These are phyloP conservation scores for Botrytis byssoidea DNA, from an alignment of 2,329 filamentous ascomycete species.

Conservation along the genomic window DNA sequence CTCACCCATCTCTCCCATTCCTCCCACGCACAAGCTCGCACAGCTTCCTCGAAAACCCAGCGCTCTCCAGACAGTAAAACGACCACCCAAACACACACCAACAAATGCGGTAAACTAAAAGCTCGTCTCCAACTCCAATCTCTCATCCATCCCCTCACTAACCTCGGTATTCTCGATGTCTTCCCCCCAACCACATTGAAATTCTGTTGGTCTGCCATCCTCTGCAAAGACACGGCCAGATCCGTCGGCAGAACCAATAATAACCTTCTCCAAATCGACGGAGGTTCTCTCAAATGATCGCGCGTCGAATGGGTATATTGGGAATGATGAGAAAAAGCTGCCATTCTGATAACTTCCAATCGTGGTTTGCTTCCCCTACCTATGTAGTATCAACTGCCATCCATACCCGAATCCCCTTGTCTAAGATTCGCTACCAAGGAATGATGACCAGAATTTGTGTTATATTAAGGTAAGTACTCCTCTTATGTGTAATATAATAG, in stretches of 20 bases:
- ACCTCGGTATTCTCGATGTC: conserved; percentile 23
- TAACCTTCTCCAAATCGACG: conserved; percentile 33
- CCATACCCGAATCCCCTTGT: conserved; percentile 7
- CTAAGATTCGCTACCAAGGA: not conserved
- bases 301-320: conserved; percentile 29
- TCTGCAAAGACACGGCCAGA: conserved; percentile 30
- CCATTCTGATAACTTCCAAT: conserved; percentile 25
- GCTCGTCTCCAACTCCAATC: conserved; percentile 54
- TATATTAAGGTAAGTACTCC: not conserved
- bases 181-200: conserved; percentile 25
- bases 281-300: conserved; percentile 34
- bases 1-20: conserved; percentile 92
- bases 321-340: conserved; percentile 28
- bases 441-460: not conserved
- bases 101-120: conserved; percentile 62
- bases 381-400: not conserved
- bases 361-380: not conserved
- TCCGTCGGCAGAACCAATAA: conserved; percentile 29
- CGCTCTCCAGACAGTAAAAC: conserved; percentile 83
- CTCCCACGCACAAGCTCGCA: conserved; percentile 75
- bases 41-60: conserved; percentile 68
- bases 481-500: not conserved
- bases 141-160: conserved; percentile 27
- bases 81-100: conserved; percentile 73
- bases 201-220: conserved; percentile 29